phyloP scores from a whole-genome alignment of 805 yeast species.

The Ogataea thermomethanolica region DNA sequence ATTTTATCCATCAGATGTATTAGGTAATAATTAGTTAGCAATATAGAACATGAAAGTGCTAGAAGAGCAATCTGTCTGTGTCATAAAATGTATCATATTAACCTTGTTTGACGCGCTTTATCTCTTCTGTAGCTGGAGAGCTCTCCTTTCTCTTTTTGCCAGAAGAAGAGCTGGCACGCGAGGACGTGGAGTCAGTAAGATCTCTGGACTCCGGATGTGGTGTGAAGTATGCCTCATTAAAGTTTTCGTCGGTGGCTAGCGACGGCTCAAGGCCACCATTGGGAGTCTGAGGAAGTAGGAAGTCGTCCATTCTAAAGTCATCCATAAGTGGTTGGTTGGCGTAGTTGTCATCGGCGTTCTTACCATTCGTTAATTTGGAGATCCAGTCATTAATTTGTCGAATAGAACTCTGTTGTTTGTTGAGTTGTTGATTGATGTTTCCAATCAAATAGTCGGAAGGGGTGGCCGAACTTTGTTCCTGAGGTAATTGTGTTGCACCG shows the following conservation, averaged over 20 bases:
- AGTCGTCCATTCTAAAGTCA: conserved; percentile 35
- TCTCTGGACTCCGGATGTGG: conserved; percentile 2
- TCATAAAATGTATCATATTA: conserved; percentile 5
- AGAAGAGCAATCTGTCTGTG: conserved; percentile 8
- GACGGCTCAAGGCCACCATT: conserved; percentile 18
- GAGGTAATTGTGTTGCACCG: conserved; percentile 9
- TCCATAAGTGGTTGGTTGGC: conserved; percentile 25
- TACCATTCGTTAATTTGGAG: conserved; percentile 30
- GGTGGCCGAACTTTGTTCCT: conserved; percentile 9
- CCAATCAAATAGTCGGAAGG: conserved; percentile 29
- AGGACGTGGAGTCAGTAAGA: conserved; percentile 2
- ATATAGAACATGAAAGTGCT: background rate
- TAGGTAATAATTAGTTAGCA: conserved; percentile 6
- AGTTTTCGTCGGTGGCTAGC: conserved; percentile 10
- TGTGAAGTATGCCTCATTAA: conserved; percentile 11
- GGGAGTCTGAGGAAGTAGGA: conserved; percentile 30
- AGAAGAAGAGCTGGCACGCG: conserved; percentile 8
- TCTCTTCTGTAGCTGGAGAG: conserved; percentile 1
- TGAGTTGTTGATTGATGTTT: conserved; percentile 45
- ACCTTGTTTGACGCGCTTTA: conserved; percentile 6
- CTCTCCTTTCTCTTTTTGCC: conserved; percentile 9
- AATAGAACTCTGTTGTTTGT: conserved; percentile 48
- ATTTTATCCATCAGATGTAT: conserved; percentile 17
- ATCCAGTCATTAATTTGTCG: conserved; percentile 59
- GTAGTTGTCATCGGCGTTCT: conserved; percentile 15